phyloP scores from a whole-genome alignment of 2,329 filamentous ascomycete genomes.

The Thermomyces lanuginosus region DNA sequence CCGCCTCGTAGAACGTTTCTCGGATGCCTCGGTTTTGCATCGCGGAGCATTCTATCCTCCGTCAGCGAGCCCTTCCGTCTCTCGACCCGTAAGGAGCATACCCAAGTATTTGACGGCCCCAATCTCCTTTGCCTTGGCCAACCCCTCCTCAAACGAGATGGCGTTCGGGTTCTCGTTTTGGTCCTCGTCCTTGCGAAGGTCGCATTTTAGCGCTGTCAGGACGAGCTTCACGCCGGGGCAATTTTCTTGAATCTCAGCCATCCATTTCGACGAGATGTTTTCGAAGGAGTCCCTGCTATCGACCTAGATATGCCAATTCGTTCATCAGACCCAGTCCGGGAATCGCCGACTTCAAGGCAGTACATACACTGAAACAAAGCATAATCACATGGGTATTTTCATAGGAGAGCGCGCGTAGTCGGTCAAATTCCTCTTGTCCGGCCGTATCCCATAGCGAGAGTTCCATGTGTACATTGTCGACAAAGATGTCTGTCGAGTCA shows the following conservation, averaged over 20 bases:
- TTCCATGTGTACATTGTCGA: constrained; percentile 93
- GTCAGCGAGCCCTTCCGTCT: neutral
- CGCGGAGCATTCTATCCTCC: constrained; percentile 66
- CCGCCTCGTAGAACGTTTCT: constrained; percentile 95
- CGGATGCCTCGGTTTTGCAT: constrained; percentile 97
- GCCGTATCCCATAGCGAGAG: constrained; percentile 96
- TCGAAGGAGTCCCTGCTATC: constrained; percentile 93
- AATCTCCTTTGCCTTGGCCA: constrained; percentile 82
- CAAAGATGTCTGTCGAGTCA: constrained; percentile 65
- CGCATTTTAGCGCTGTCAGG: constrained; percentile 89
- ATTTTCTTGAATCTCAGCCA: constrained; percentile 94
- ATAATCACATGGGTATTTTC: constrained; percentile 97
- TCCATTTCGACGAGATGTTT: constrained; percentile 98
- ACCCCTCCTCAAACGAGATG: constrained; percentile 79
- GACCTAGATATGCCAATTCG: constrained; percentile 35
- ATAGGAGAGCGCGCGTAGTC: constrained; percentile 85
- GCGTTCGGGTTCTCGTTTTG: constrained; percentile 46
- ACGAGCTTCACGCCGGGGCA: constrained; percentile 91
- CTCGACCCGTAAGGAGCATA: constrained; percentile 20
- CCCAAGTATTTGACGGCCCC: constrained; percentile 81
- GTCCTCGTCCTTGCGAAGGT: constrained; percentile 66
- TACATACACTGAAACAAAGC: constrained; percentile 75
- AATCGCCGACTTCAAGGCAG: neutral
- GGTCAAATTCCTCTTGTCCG: constrained; percentile 97
- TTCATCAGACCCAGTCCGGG: constrained; percentile 1